Evolutionary conservation across 495 filamentous ascomycete species (phyloP), one percentile per base, ranked within the genome.

Genomic region (Annulohypoxylon bovei): DNA sequence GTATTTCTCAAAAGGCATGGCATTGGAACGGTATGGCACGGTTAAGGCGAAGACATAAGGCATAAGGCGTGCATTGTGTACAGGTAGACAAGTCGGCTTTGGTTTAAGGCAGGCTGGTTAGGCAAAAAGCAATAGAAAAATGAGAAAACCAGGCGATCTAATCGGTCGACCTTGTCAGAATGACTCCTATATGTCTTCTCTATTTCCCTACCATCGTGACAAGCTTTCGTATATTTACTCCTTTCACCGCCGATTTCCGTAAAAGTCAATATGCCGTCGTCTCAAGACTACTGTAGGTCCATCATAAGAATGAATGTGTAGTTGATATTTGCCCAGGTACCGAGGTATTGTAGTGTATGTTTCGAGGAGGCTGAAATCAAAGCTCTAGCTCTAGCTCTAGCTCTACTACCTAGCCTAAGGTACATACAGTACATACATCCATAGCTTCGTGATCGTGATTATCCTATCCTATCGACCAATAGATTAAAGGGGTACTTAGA

Each of bases 31-130:
- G 70, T 30, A 67, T 28, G 68, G 69, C 18, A 66, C 40, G 65
- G 65, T 55, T 56, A 27, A n/a, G 65, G 65, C 55, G 65, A 60
- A 61, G 65, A 58, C 64, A 68, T 55, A 68, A 16, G 64, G 65
- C 61, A 68, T 62, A 61, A n/a, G 70, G 60, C 52, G 46, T 73
- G 71, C 71, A 73, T 69, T 72, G 63, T 69, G 65, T 73, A 73
- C 57, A 70, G 71, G 71, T 73, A 73, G 67, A 73, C 59, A 68
- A 39, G 62, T 60, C 53, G 66, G 57, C 61, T 70, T 50, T 22
- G 62, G 62, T 73, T 56, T 62, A 59, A 46, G 65, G 32, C 55
- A 42, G 57, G 57, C 66, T 67, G 62, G 62, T 59, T 63, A 59
- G 42, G 62, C 66, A 56, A 68, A 56, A 42, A 65, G 20, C 35